Evolutionary conservation across 331 rosid genomes (phyloP), one percentile per base, ranked within the genome.

Genomic region (Telfairia occidentalis): DNA sequence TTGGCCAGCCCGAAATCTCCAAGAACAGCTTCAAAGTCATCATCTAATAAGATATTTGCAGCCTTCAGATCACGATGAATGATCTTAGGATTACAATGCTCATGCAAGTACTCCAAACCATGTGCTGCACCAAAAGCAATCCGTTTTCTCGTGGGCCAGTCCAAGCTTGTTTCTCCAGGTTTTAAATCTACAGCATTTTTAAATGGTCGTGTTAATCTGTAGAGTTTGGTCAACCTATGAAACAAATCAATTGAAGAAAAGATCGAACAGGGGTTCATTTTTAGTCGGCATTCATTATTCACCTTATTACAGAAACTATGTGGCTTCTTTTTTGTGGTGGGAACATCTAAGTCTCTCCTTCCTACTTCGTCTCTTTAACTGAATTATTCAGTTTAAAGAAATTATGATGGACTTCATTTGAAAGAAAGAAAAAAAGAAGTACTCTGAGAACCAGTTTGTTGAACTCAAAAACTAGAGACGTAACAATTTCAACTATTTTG

Each of bases 51-150:
- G 79, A 94, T 94, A 78, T 94, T 94, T 34, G 98, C 98, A 34
- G 95, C 98, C 86, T 94, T 94, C 2, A 94, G 80, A 84, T 94
- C 98, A 21, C 98, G 96, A 76, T 94, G 98, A 61, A 94, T 87
- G 72, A 94, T 89, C 91, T 86, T 91, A 2, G 98, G 98, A 84
- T 84, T 80, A 77, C 98, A 93, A 37, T 89, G 91, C 72, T 91
- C 98, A 21, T 94, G 98, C n/a, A 94, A 84, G 73, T 94, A 94
- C 82, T 88, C 97, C 84, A 94, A 87, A 35, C 98, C 98, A 52
- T 84, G 89, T 0, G 98, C 96, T 53, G 97, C 85, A 59, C 98
- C 97, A 15, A 94, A 89, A 43, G 98, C 98, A 30, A 91, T 87
- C 0, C 82, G 89, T 54, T 87, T 91, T 80, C 98, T 88, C 67